phyloP scores from a whole-genome alignment of 352 stramenopile species.

The Phytopythium oedochilum region DNA sequence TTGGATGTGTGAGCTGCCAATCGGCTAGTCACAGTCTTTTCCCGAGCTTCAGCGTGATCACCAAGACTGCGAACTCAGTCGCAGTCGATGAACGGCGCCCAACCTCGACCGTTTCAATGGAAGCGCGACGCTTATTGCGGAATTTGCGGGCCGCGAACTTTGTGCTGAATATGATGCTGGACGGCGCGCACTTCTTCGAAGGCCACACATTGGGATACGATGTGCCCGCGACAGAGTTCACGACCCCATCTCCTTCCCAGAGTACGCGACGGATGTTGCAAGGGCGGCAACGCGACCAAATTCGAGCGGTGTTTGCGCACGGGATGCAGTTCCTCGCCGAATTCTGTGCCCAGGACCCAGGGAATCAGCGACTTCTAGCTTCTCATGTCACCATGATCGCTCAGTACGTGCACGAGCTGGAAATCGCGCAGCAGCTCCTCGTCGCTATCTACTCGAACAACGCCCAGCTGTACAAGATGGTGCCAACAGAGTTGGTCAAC shows the following conservation, averaged over 20 bases:
- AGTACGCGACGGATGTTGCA: conserved; percentile 15
- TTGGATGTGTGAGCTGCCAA: conserved; percentile 43
- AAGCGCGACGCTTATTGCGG: conserved; percentile 49
- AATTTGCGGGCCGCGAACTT: conserved; percentile 57
- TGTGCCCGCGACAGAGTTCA: conserved; percentile 2
- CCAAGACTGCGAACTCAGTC: not conserved
- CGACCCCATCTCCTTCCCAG: not conserved
- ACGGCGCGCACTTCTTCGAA: conserved; percentile 71
- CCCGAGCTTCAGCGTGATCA: not conserved
- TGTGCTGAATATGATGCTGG: conserved; percentile 58
- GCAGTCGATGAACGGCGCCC: not conserved
- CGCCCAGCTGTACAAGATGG: conserved; percentile 34
- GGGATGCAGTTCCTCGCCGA: conserved; percentile 50
- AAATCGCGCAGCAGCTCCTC: conserved; percentile 54
- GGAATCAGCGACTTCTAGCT: conserved; percentile 47
- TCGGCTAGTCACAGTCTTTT: conserved; percentile 39
- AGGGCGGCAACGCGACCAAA: conserved; percentile 43
- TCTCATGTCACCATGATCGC: conserved; percentile 46
- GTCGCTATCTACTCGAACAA: conserved; percentile 54
- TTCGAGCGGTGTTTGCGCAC: conserved; percentile 48
- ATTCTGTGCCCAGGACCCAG: conserved; percentile 39
- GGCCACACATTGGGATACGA: conserved; percentile 24
- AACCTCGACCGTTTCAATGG: conserved; percentile 7
- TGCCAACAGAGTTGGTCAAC: conserved; percentile 58
- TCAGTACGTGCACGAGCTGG: conserved; percentile 44